phyloP scores from a whole-genome alignment of 2,329 filamentous ascomycete genomes.

The Diplocarpon mali region DNA sequence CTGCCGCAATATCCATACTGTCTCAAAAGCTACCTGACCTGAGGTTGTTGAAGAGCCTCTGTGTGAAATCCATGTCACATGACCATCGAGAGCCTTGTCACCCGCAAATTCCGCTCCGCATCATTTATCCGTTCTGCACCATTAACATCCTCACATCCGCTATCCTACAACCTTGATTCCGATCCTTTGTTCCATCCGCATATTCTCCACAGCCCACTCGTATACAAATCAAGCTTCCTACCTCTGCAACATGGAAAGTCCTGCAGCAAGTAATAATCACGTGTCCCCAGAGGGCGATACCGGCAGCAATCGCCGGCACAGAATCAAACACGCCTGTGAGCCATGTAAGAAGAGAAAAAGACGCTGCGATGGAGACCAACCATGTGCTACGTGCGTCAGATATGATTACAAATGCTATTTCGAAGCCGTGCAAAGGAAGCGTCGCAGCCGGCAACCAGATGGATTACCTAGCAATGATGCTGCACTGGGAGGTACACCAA shows the following conservation, averaged over 20 bases:
- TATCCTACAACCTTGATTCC: neutral
- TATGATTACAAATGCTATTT: slow-evolving; percentile 5
- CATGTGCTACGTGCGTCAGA: slow-evolving; percentile 1
- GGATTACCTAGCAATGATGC: neutral
- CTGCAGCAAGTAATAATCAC: neutral
- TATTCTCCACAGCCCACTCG: neutral
- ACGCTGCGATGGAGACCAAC: slow-evolving; percentile 3
- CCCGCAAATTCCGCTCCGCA: too few species aligned
- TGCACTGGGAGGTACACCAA: neutral
- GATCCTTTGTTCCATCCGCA: neutral
- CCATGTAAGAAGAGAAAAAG: slow-evolving; percentile 5
- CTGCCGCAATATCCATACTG: too few species aligned
- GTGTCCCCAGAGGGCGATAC: neutral
- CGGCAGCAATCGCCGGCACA: slow-evolving; percentile 1
- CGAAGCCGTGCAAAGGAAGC: slow-evolving; percentile 3
- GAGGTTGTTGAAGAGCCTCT: too few species aligned
- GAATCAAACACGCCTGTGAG: slow-evolving; percentile 4
- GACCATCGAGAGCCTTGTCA: too few species aligned
- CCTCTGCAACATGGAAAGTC: neutral
- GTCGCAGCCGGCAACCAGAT: slow-evolving; percentile 2
- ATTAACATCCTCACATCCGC: too few species aligned
- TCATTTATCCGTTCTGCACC: too few species aligned
- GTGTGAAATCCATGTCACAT: too few species aligned
- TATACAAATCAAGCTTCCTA: neutral
- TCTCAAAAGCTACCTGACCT: too few species aligned